Base-by-base conservation (phyloP, 139 green algal genomes). In the Trebouxia sp. region DNA sequence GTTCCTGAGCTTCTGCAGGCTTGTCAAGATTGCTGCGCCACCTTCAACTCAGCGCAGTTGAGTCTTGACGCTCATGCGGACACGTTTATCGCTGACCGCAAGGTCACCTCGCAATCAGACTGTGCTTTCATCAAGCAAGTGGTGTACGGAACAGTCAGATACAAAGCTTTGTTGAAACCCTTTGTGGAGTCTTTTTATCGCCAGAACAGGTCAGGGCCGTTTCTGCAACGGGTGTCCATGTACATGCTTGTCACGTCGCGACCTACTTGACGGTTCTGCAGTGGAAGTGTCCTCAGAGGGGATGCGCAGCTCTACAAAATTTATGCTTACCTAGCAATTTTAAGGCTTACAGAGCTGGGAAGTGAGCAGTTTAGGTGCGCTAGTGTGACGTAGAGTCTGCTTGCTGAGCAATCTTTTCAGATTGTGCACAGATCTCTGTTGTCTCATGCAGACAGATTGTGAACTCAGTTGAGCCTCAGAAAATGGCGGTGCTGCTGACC, bases 401-500 rank as follows among this genome's bases (percentile, higher is more conserved):
- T 66, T 12, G 41, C 6, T 10, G 26, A 47, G 45, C 55, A n/a
- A n/a, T n/a, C n/a, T n/a, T n/a, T n/a, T n/a, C n/a, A n/a, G n/a
- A n/a, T n/a, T n/a, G n/a, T n/a, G n/a, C n/a, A n/a, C n/a, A n/a
- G n/a, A n/a, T n/a, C n/a, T n/a, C n/a, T n/a, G n/a, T n/a, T n/a
- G n/a, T n/a, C n/a, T n/a, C n/a, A n/a, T n/a, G 80, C 86, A 93
- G 90, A 83, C 80, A 86, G 14, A 80, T 96, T 56, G 75, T 94
- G 10, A 78, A 87, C 74, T 78, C 83, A 11, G 87, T 90, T 81
- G 87, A 93, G 35, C 72, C 89, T 10, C 89, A 93, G 72, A 95
- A 95, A 85, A 92, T 94, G 86, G 65, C 90, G 30, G 86, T 93
- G 38, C 86, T 95, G 30, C 76, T 96, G 37, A 67, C 84, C 11